Conservation (phyloP, 805 yeast genomes). For the Ogataea nakhonphanomensis region DNA sequence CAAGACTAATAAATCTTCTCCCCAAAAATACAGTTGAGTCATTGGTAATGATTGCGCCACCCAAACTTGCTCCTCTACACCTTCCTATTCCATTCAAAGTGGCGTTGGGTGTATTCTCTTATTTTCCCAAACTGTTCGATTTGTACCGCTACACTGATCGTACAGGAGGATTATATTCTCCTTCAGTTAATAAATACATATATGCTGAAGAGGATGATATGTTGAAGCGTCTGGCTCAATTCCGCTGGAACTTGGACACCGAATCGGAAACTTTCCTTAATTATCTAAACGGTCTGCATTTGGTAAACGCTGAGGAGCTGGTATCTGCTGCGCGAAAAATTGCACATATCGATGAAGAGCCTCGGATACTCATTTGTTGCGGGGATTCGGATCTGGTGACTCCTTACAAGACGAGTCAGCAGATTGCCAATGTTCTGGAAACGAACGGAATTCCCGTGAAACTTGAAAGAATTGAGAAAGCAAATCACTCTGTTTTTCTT, state of each 20-base stretch:
- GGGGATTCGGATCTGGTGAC: slow-evolving; percentile 59
- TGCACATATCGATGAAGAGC: slow-evolving; percentile 31
- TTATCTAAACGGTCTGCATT: slow-evolving; percentile 49
- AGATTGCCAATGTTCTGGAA: slow-evolving; percentile 30
- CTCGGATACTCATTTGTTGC: slow-evolving; percentile 52
- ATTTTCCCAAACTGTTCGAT: slow-evolving; percentile 48
- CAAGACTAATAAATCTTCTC: slow-evolving; percentile 39
- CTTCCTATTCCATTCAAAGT: slow-evolving; percentile 18
- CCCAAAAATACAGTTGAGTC: slow-evolving; percentile 43
- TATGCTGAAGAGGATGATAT: slow-evolving; percentile 29
- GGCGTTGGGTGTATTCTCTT: slow-evolving; percentile 34
- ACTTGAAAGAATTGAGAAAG: slow-evolving; percentile 40
- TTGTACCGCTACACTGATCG: slow-evolving; percentile 57
- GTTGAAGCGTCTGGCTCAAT: slow-evolving; percentile 50
- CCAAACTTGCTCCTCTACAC: slow-evolving; percentile 25
- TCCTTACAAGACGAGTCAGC: slow-evolving; percentile 36
- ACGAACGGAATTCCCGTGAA: slow-evolving; percentile 31
- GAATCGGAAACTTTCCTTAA: slow-evolving; percentile 50
- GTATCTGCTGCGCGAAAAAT: slow-evolving; percentile 36
- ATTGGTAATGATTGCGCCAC: slow-evolving; percentile 46
- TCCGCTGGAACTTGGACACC: slow-evolving; percentile 69
- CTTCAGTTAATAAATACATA: slow-evolving; percentile 58
- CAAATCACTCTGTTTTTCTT: slow-evolving; percentile 64
- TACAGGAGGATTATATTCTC: slow-evolving; percentile 55
- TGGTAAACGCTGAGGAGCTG: slow-evolving; percentile 44